Evolutionary conservation across 2,329 filamentous ascomycete species (phyloP).

Genomic region (Penicillium sp.): DNA sequence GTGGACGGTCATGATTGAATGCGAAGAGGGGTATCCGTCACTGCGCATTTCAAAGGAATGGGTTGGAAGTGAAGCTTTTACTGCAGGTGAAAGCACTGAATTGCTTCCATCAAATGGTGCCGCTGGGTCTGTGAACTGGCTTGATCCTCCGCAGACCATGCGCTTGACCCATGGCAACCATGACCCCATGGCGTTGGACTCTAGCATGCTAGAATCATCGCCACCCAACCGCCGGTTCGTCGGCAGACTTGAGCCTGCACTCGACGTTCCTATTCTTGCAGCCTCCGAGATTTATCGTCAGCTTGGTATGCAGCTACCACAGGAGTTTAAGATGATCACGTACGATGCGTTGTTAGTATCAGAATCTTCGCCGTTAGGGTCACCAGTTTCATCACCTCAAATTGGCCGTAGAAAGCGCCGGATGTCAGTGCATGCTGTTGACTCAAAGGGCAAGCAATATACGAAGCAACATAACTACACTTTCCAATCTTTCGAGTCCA

Average conservation of each 20-base stretch:
- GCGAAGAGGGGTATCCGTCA: constrained; percentile 46
- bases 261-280: constrained; percentile 43
- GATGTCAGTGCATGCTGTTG: constrained; percentile 33
- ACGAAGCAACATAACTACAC: constrained; percentile 43
- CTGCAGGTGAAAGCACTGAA: constrained; percentile 26
- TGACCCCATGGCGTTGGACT: constrained; percentile 39
- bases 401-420: constrained; percentile 33
- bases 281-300: constrained; percentile 43
- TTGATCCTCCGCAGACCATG: constrained; percentile 40
- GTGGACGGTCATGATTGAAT: constrained; percentile 43
- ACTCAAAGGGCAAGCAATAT: constrained; percentile 28
- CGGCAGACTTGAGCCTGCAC: constrained; percentile 42
- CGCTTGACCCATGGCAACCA: constrained; percentile 33
- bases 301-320: constrained; percentile 39
- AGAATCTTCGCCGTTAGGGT: constrained; percentile 24
- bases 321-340: constrained; percentile 39
- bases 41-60: constrained; percentile 46
- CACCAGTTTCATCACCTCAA: constrained; percentile 25
- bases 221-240: constrained; percentile 46
- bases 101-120: constrained; percentile 20
- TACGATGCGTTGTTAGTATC: constrained; percentile 42
- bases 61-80: constrained; percentile 39
- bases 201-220: constrained; percentile 36
- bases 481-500: constrained; percentile 44
- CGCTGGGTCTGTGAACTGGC: constrained; percentile 37